These are phyloP conservation scores for Ceratopteris richardii DNA, from an alignment of 75 land plant genomes.

Conservation along the genomic window DNA sequence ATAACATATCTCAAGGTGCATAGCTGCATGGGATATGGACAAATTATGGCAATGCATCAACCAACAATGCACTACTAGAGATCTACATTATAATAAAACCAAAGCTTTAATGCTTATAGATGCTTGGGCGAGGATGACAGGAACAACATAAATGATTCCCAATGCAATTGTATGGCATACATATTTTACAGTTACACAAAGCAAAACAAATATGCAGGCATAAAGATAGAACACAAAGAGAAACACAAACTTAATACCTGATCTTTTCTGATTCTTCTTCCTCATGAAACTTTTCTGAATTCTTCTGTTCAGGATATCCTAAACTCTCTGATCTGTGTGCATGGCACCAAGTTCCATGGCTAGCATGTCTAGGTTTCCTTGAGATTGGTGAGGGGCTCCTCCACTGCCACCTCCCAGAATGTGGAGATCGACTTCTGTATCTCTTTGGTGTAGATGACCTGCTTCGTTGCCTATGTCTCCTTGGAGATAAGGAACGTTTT, in stretches of 20 bases:
- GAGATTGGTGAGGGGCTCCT: background rate
- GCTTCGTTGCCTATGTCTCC: conserved; percentile 28
- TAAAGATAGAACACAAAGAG: too few relatives aligned
- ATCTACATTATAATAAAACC: too few relatives aligned
- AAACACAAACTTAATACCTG: conserved; percentile 27
- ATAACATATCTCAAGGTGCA: too few relatives aligned
- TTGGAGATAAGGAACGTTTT: conserved; percentile 48
- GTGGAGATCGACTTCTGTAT: conserved; percentile 66
- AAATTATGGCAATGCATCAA: too few relatives aligned
- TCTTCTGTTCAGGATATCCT: conserved; percentile 37
- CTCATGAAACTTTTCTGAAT: conserved; percentile 33
- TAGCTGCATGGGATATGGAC: too few relatives aligned
- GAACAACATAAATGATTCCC: too few relatives aligned
- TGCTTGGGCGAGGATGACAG: too few relatives aligned
- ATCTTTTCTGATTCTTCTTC: conserved; percentile 86
- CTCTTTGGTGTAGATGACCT: conserved; percentile 20
- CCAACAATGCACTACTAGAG: too few relatives aligned
- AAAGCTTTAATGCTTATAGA: too few relatives aligned
- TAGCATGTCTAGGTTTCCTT: conserved; percentile 28
- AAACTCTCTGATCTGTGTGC: conserved; percentile 44
- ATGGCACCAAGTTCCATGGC: conserved; percentile 47
- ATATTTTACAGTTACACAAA: too few relatives aligned
- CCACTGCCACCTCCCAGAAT: conserved; percentile 28
- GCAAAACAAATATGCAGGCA: too few relatives aligned
- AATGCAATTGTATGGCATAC: too few relatives aligned